Base-by-base conservation (phyloP, 73 alveolate genomes). In the Paramecium pentaurelia region DNA sequence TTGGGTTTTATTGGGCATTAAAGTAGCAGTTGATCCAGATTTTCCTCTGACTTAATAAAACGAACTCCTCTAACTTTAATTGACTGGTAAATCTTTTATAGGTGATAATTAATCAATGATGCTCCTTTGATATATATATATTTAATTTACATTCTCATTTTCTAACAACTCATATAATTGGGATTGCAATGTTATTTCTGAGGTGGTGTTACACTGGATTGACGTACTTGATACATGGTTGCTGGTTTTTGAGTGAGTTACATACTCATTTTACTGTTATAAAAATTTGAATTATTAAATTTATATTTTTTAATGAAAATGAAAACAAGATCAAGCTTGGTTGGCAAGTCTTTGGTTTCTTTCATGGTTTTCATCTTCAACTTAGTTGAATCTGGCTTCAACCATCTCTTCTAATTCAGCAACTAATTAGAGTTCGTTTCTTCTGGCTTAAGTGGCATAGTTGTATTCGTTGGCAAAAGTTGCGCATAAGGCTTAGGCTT, bases 401-500 rank as follows among this genome's bases (percentile, higher is more conserved):
- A 80, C 91, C 75, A 80, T 45, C 32, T 80, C 91, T 80, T 80
- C 91, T 25, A 80, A 49, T 80, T 80, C 4, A 12, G 91, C 75
- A 80, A 80, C 91, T 20, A 80, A 49, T 47, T 80, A 49, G 91
- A 80, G 91, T 80, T 80, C 91, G 8, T 80, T 25, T 80, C 91
- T 80, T 80, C 91, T 80, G 16, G 91, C 44, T 44, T 40, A 40
- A 6, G 91, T 80, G 77, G 91, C 91, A 80, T 44, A 80, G 58
- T 80, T 80, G 91, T 80, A 80, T 80, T 80, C 91, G 77, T 80
- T 80, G 51, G 47, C 91, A 25, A 80, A 80, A 47, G 91, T 80
- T 8, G 91, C 9, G 91, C 91, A 80, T 12, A 80, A 42, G 8
- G 91, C 91, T 44, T 80, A 32, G 25, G 91, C 91, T 80, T 80